Evolutionary conservation across 345 rosid species (phyloP).

Genomic region (Raphanus sativus): DNA sequence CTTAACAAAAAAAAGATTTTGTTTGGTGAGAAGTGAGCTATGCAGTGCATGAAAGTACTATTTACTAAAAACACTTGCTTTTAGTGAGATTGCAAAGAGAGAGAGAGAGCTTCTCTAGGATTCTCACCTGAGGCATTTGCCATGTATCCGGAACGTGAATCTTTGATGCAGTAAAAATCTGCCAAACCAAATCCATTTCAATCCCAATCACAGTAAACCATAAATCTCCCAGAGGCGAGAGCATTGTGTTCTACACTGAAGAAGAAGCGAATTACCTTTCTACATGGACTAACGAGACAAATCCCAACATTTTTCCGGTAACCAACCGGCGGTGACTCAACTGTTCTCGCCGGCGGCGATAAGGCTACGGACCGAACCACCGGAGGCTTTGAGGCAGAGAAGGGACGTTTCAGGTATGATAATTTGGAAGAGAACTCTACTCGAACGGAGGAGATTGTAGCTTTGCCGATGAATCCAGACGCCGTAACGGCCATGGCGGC

Average conservation of each 20-base stretch:
- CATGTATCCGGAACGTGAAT: conserved; percentile 66
- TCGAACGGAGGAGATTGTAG: conserved; percentile 25
- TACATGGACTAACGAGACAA: conserved; percentile 61
- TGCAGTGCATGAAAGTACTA: not conserved
- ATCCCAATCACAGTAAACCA: not conserved
- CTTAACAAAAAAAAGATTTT: not conserved
- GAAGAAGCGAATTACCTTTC: conserved; percentile 47
- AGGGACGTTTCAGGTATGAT: conserved; percentile 31
- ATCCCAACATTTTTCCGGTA: conserved; percentile 76
- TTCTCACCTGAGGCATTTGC: conserved; percentile 82
- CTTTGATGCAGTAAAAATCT: conserved; percentile 73
- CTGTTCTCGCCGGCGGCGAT: conserved; percentile 33
- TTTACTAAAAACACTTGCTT: not conserved
- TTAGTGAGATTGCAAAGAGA: not conserved
- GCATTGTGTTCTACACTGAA: not conserved
- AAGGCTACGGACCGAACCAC: conserved; percentile 34
- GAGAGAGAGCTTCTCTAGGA: not conserved
- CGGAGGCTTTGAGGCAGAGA: conserved; percentile 22
- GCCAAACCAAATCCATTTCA: conserved; percentile 24
- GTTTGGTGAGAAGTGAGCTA: not conserved
- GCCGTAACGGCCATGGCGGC: conserved; percentile 47
- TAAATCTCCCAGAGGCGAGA: no score
- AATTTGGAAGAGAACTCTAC: conserved; percentile 38
- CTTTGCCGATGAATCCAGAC: conserved; percentile 35
- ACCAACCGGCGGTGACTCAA: conserved; percentile 74